Conservation (phyloP, 2,329 filamentous ascomycete species). For the Diaporthe australafricana region DNA sequence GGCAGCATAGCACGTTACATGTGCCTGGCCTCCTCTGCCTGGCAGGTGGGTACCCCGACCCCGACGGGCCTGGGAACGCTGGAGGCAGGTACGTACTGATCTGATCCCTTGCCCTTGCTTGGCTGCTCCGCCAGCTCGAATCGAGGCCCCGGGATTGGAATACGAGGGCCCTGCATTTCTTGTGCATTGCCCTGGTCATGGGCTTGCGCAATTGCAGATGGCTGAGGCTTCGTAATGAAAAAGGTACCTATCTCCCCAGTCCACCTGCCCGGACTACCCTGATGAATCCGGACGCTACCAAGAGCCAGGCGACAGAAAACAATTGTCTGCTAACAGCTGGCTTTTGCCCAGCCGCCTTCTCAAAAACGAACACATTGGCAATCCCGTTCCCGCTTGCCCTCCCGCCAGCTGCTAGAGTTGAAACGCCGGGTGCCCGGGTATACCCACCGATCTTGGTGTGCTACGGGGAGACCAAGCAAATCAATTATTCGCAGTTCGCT, state of each 20-base stretch:
- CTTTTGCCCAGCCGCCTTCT: not conserved
- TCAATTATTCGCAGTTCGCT: not conserved
- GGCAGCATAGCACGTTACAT: not conserved
- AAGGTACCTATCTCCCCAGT: not conserved
- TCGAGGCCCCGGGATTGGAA: conserved; percentile 19
- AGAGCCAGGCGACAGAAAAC: too few species aligned
- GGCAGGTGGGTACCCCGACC: conserved; percentile 1
- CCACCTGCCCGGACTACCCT: not conserved
- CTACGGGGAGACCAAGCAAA: not conserved
- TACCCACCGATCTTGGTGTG: not conserved
- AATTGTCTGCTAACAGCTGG: not conserved
- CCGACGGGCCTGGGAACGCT: not conserved
- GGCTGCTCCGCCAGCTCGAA: not conserved
- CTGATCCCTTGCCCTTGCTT: conserved; percentile 14
- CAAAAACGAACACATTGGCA: conserved; percentile 2
- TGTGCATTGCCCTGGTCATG: conserved; percentile 19
- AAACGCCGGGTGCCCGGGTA: conserved; percentile 5
- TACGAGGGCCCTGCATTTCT: conserved; percentile 26
- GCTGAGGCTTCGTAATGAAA: conserved; percentile 27
- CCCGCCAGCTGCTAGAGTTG: not conserved
- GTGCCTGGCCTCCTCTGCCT: conserved; percentile 1
- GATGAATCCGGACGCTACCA: too few species aligned
- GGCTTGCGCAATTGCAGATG: conserved; percentile 22
- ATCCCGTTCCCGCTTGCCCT: not conserved
- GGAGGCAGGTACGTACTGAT: not conserved